Base-by-base conservation (phyloP, 2,329 filamentous ascomycete species). In the Graphilbum fragrans region DNA sequence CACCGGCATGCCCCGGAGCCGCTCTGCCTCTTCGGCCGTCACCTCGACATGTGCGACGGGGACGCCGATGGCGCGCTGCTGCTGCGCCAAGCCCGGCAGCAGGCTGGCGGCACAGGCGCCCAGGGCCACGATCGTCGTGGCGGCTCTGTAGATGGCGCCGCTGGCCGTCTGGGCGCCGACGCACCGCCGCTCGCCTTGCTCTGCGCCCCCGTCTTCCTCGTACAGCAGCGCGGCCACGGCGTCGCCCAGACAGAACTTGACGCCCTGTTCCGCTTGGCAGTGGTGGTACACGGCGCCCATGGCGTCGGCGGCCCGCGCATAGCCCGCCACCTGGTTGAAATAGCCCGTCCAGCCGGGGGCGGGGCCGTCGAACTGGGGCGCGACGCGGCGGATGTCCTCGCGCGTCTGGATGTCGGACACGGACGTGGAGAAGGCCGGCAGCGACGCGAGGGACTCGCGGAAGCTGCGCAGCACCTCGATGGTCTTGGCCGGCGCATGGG, bases 1-100 rank as follows among this genome's bases (percentile, higher is more conserved):
- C 0, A 78, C 71, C 0, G 76, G 75, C 14, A 80, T 72, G 2
- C 70, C 70, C 2, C 67, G 64, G 1, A 80, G 64, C 6, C 57
- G 58, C 4, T 66, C 62, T 0, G 69, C 65, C 53, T 81, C 76
- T 0, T 65, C 63, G 6, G 69, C 61, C 0, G 64, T 74, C 1
- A 80, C 62, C 35, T 70, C 66, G 3, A 80, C 60, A 49, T 81
- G 76, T 0, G 70, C 75, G 1, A 81, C 67, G 0, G 71, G 67
- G 69, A 72, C 78, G 1, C 64, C 69, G 42, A 71, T 72, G 3
- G 74, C 75, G 0, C 66, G 64, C 3, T 74, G 61, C 25, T 70
- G 67, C 1, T 53, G 54, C 3, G 67, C 69, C 1, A 72, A 52
- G 12, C 66, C 57, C 0, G 75, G 73, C 1, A 67, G 43, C 2